Percentiles rank a stretch among this genome's conserved stretches.
These are phyloP conservation scores for Phytophthora cactorum DNA, from an alignment of 352 stramenopile genomes.

Conservation along the genomic window DNA sequence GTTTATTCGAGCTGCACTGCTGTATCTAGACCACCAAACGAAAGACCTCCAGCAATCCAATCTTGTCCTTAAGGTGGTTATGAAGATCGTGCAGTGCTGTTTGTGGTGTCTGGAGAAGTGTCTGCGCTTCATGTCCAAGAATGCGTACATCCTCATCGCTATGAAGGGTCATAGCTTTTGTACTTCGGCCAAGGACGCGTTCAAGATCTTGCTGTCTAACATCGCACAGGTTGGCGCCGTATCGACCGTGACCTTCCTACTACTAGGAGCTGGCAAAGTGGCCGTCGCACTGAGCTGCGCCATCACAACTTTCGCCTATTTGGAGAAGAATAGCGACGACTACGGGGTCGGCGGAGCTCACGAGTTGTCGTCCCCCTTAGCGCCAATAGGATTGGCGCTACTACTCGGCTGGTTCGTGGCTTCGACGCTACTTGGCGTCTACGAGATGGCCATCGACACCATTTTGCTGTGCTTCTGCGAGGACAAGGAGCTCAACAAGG, in stretches of 20 bases:
- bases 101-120: conserved; percentile 96
- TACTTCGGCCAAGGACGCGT: conserved; percentile 91
- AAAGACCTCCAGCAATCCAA: conserved; percentile 84
- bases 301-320: conserved; percentile 63
- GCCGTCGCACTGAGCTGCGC: conserved; percentile 68
- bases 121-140: conserved; percentile 98
- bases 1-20: conserved; percentile 92
- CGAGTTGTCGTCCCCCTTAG: conserved; percentile 82
- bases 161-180: conserved; percentile 86
- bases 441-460: conserved; percentile 95
- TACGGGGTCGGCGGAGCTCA: conserved; percentile 60
- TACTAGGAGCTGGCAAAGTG: conserved; percentile 94
- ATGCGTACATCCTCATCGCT: conserved; percentile 93
- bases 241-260: conserved; percentile 89
- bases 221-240: conserved; percentile 91
- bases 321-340: conserved; percentile 58
- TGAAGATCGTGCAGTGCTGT: conserved; percentile 91
- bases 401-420: conserved; percentile 94
- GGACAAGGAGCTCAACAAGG: conserved; percentile 85
- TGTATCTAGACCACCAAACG: conserved; percentile 94
- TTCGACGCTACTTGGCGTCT: conserved; percentile 94
- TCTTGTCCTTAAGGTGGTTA: conserved; percentile 80
- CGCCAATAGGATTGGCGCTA: conserved; percentile 86
- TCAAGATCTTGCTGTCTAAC: conserved; percentile 92
- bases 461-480: conserved; percentile 97